A percentile compares a stretch with the other conserved stretches of the same genome.
Conservation (phyloP, 306 rosid species). For the Ormosia emarginata region DNA sequence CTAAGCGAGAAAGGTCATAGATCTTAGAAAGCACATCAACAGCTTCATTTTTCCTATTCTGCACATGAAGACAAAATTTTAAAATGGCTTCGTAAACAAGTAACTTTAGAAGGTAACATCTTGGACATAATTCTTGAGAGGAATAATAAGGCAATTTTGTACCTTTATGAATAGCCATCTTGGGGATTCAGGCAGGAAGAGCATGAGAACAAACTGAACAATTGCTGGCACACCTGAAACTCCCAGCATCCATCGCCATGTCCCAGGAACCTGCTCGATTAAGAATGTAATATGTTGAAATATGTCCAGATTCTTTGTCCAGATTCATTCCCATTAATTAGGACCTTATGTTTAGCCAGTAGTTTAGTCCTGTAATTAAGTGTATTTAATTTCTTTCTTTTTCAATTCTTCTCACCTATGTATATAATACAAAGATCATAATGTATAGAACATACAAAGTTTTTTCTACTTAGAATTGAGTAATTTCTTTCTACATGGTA, state of each 20-base stretch:
- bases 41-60: conserved; percentile 66
- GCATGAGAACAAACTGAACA: conserved; percentile 70
- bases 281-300: conserved; percentile 2
- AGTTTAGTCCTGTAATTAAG: too few relatives aligned
- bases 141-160: neutral
- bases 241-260: conserved; percentile 99
- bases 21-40: conserved; percentile 69
- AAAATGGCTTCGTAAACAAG: neutral
- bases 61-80: conserved; percentile 23
- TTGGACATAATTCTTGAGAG: neutral
- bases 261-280: conserved; percentile 72
- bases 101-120: neutral
- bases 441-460: too few relatives aligned
- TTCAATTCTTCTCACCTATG: too few relatives aligned
- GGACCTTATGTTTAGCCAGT: too few relatives aligned
- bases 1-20: conserved; percentile 61
- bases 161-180: conserved; percentile 90
- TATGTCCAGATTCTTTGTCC: too few relatives aligned
- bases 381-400: too few relatives aligned
- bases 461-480: too few relatives aligned
- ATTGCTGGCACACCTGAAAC: conserved; percentile 79
- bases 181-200: conserved; percentile 89
- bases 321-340: too few relatives aligned
- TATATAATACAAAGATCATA: too few relatives aligned
- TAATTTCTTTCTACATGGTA: too few relatives aligned